phyloP scores from a whole-genome alignment of 75 land plant species.

The Picea sitchensis region DNA sequence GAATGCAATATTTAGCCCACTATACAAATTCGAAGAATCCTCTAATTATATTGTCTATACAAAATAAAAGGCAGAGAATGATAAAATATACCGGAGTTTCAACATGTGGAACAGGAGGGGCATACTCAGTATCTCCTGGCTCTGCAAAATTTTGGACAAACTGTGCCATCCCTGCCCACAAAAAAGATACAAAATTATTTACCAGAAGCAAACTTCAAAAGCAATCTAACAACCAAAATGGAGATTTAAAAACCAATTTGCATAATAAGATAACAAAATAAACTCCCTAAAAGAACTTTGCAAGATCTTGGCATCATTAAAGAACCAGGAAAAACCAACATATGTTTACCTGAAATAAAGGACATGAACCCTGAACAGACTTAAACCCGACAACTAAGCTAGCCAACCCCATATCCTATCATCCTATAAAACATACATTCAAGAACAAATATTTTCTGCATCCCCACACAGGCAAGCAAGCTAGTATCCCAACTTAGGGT shows the following conservation, averaged over 20 bases:
- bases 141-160: constrained; percentile 89
- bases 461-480: background rate
- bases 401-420: no score
- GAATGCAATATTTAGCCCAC: background rate
- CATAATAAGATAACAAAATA: background rate
- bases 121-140: constrained; percentile 87
- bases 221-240: background rate
- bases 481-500: no score
- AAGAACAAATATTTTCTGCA: background rate
- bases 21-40: background rate
- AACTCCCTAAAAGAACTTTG: background rate
- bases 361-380: no score
- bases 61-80: background rate
- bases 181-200: background rate
- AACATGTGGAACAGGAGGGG: constrained; percentile 80
- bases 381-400: no score
- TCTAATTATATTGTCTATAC: background rate
- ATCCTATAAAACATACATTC: no score
- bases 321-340: no score
- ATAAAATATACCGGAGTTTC: constrained; percentile 75
- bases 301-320: background rate
- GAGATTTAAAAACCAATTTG: background rate
- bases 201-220: background rate
- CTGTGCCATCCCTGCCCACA: constrained; percentile 79
- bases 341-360: no score